These are phyloP conservation scores for Endoconidiophora polonica DNA, from an alignment of 2,329 filamentous ascomycete genomes.

Conservation along the genomic window DNA sequence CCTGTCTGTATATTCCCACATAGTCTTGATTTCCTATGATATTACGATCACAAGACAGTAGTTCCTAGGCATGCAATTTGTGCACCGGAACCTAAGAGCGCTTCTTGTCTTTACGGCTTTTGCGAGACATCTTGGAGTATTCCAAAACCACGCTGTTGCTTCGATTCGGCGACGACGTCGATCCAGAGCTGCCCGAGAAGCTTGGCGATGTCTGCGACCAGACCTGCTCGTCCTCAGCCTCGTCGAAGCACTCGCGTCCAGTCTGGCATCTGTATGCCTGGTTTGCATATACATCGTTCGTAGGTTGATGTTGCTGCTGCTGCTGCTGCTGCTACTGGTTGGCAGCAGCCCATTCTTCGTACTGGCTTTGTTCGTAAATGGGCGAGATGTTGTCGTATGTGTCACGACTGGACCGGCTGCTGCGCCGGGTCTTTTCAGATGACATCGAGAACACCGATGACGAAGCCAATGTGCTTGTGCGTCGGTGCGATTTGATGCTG, in stretches of 20 bases:
- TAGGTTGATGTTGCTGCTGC: background rate
- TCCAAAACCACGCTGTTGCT: background rate
- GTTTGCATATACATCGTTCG: background rate
- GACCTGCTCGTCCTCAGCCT: background rate
- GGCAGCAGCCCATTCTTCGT: background rate
- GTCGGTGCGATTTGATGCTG: background rate
- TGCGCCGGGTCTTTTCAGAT: background rate
- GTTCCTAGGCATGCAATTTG: background rate
- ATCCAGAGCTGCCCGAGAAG: background rate
- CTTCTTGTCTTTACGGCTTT: background rate
- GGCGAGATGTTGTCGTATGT: background rate
- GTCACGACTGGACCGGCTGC: background rate
- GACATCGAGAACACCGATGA: no score
- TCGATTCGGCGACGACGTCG: background rate
- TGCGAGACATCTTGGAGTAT: background rate
- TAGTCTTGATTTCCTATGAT: background rate
- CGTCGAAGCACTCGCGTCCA: background rate
- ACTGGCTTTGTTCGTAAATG: no score
- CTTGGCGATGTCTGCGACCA: background rate
- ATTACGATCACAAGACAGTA: background rate
- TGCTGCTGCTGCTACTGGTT: conserved; percentile 1
- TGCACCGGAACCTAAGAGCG: background rate
- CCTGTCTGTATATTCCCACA: background rate
- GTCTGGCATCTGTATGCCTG: background rate
- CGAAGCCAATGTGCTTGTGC: background rate